Conservation (phyloP, 192 early-diverging fungal genomes). For the Diversispora eburnea region DNA sequence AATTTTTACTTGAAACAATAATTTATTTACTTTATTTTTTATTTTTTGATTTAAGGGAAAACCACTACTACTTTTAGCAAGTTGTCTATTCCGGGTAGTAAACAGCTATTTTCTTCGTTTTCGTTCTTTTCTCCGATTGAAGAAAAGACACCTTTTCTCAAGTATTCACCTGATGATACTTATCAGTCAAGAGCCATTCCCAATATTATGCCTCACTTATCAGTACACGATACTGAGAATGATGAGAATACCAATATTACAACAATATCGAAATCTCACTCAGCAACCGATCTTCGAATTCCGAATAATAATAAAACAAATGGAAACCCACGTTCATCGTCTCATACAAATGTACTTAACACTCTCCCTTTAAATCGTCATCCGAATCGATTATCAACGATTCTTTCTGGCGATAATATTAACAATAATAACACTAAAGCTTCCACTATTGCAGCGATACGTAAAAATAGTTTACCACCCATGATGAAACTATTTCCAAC, state of each 20-base stretch:
- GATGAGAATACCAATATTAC: not conserved
- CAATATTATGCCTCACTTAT: not conserved
- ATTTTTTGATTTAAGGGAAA: no score
- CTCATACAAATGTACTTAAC: not conserved
- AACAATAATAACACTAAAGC: not conserved
- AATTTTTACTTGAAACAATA: no score
- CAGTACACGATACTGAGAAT: not conserved
- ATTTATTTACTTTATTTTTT: no score
- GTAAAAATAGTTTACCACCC: constrained; percentile 21
- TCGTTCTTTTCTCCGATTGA: not conserved
- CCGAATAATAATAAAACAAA: no score
- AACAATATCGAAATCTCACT: not conserved
- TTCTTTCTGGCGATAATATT: not conserved
- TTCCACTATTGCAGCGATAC: not conserved
- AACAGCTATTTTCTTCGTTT: not conserved
- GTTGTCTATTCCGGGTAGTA: no score
- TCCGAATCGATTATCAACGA: not conserved
- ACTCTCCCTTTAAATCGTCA: not conserved
- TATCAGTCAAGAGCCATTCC: not conserved
- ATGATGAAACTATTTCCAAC: not conserved
- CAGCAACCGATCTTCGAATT: not conserved
- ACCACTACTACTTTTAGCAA: no score
- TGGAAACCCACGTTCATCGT: not conserved
- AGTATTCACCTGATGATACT: not conserved
- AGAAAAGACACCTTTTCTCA: not conserved